phyloP scores from a whole-genome alignment of 441 rosid species.

The Populus tomentosa region DNA sequence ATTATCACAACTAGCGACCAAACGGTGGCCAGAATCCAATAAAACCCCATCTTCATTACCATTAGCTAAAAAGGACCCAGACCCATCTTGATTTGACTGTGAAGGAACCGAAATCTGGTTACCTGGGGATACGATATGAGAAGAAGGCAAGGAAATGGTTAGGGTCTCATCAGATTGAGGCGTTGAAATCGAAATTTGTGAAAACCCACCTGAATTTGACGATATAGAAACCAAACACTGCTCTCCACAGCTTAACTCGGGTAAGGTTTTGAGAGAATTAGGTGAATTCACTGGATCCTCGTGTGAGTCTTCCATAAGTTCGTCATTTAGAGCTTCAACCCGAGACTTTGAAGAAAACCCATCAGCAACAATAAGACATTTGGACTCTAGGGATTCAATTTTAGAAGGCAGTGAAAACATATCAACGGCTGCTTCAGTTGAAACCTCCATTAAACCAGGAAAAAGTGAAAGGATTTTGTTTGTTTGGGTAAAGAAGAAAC shows the following conservation, averaged over 20 bases:
- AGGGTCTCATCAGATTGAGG: conserved; percentile 3
- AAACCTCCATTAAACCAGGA: conserved; percentile 10
- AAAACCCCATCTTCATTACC: neutral
- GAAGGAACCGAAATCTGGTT: neutral
- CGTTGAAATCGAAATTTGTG: neutral
- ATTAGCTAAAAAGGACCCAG: neutral
- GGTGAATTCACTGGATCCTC: neutral
- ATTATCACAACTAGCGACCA: neutral
- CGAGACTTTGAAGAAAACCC: neutral
- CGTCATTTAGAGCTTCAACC: neutral
- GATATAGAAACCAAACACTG: conserved; percentile 12
- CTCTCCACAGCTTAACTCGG: neutral
- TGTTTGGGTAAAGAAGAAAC: neutral
- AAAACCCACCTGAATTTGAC: neutral
- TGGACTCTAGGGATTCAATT: conserved; percentile 17
- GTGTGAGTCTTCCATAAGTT: neutral
- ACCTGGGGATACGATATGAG: neutral
- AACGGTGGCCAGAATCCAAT: neutral
- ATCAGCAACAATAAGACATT: neutral
- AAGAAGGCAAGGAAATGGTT: neutral
- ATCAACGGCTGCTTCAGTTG: conserved; percentile 15
- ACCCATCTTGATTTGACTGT: neutral
- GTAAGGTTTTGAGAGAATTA: neutral
- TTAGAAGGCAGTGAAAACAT: conserved; percentile 18
- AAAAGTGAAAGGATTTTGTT: neutral